A percentile compares a stretch with the other conserved stretches of the same genome.
phyloP scores from a whole-genome alignment of 2,329 filamentous ascomycete species.

The Orbilia oligospora region DNA sequence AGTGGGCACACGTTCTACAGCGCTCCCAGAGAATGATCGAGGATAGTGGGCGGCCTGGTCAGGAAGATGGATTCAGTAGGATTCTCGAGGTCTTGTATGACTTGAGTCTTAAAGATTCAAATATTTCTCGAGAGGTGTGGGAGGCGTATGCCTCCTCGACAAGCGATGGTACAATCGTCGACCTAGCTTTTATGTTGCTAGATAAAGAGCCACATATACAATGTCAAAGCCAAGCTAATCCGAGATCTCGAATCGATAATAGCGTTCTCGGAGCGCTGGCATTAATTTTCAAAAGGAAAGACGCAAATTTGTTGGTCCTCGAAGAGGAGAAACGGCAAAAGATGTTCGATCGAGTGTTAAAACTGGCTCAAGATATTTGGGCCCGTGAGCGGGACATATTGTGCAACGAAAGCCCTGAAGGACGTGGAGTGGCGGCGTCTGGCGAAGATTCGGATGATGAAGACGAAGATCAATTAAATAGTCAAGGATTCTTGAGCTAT shows the following conservation, averaged over 20 bases:
- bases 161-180: conserved; percentile 16
- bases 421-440: conserved; percentile 79
- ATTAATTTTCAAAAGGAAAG: conserved; percentile 50
- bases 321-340: conserved; percentile 71
- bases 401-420: conserved; percentile 95
- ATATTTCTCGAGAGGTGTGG: conserved; percentile 33
- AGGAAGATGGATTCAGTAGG: conserved; percentile 90
- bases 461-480: conserved; percentile 73
- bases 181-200: conserved; percentile 37
- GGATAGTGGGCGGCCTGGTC: conserved; percentile 85
- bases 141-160: conserved; percentile 23
- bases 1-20: conserved; percentile 70
- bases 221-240: conserved; percentile 68
- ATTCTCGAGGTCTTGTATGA: conserved; percentile 69
- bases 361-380: conserved; percentile 81
- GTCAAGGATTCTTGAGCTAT: conserved; percentile 92
- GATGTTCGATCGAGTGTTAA: conserved; percentile 68
- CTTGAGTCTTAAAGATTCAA: conserved; percentile 40
- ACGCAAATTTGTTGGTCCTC: conserved; percentile 65
- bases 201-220: conserved; percentile 17
- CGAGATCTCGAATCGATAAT: conserved; percentile 71
- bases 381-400: conserved; percentile 80
- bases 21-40: conserved; percentile 75
- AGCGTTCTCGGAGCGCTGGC: conserved; percentile 66
- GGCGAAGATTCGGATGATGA: conserved; percentile 69